Conservation (phyloP, 495 filamentous ascomycete genomes). For the Tuber calosporum region DNA sequence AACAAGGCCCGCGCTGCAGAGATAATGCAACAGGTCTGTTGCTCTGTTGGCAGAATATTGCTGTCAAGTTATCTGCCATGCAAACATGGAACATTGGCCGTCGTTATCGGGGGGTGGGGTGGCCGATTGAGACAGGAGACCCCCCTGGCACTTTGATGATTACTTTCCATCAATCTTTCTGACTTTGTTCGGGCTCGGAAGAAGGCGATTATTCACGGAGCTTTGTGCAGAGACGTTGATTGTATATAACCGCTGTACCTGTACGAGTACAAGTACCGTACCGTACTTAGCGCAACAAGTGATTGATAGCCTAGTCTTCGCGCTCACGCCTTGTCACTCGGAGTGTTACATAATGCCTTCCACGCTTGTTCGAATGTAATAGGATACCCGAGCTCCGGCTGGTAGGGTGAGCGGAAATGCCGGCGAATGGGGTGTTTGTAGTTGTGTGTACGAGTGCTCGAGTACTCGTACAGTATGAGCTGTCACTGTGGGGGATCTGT, state of each 20-base stretch:
- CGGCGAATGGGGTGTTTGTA: neutral
- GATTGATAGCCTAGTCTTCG: neutral
- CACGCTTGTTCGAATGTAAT: neutral
- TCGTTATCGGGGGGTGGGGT: neutral
- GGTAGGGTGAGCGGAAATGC: neutral
- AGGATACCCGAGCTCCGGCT: neutral
- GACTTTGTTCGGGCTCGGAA: neutral
- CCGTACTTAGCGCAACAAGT: neutral
- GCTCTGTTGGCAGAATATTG: neutral
- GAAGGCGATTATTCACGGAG: neutral
- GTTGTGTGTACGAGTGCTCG: too few species aligned
- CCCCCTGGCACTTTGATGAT: neutral
- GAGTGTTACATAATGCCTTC: neutral
- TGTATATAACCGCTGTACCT: neutral
- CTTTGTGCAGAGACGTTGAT: neutral
- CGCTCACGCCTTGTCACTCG: neutral
- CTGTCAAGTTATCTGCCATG: neutral
- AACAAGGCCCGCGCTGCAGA: neutral
- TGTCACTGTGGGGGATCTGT: neutral
- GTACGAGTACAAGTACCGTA: too few species aligned
- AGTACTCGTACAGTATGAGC: too few species aligned
- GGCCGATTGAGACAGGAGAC: neutral
- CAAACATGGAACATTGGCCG: neutral
- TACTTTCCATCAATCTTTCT: neutral
- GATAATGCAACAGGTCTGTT: neutral